Percentiles rank a stretch among this genome's conserved stretches.
These are phyloP conservation scores for Oryza nivara DNA, from an alignment of 176 grass and related monocot genomes.

Conservation along the genomic window DNA sequence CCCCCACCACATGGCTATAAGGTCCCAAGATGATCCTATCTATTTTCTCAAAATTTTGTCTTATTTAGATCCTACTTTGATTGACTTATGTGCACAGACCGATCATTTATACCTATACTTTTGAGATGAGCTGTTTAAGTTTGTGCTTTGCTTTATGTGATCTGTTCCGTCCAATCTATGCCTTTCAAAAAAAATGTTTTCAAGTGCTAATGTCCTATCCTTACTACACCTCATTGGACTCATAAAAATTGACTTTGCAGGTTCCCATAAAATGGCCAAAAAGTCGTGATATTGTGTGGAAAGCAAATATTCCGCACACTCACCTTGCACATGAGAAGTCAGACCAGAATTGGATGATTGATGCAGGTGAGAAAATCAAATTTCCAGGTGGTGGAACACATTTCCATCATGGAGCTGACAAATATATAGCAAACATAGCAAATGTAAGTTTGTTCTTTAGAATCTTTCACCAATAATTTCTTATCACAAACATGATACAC, in stretches of 20 bases:
- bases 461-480: neutral
- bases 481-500: neutral
- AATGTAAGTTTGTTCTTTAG: slow-evolving; percentile 66
- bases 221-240: slow-evolving; percentile 12
- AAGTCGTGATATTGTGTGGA: slow-evolving; percentile 96
- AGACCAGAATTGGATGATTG: slow-evolving; percentile 99
- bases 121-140: slow-evolving; percentile 19
- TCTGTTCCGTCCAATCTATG: slow-evolving; percentile 13
- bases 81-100: slow-evolving; percentile 27
- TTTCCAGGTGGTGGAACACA: slow-evolving; percentile 98
- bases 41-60: slow-evolving; percentile 4
- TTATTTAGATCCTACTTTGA: neutral
- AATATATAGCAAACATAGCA: slow-evolving; percentile 92
- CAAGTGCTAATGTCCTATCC: slow-evolving; percentile 13
- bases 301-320: slow-evolving; percentile 97
- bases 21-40: slow-evolving; percentile 50
- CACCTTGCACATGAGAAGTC: slow-evolving; percentile 97
- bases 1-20: slow-evolving; percentile 92
- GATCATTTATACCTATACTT: slow-evolving; percentile 16
- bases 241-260: slow-evolving; percentile 49
- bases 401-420: slow-evolving; percentile 97
- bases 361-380: slow-evolving; percentile 85
- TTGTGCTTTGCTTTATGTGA: neutral
- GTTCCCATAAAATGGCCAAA: slow-evolving; percentile 98
- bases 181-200: slow-evolving; percentile 17